phyloP scores from a whole-genome alignment of 495 filamentous ascomycete genomes.

The Penicillium canariense region DNA sequence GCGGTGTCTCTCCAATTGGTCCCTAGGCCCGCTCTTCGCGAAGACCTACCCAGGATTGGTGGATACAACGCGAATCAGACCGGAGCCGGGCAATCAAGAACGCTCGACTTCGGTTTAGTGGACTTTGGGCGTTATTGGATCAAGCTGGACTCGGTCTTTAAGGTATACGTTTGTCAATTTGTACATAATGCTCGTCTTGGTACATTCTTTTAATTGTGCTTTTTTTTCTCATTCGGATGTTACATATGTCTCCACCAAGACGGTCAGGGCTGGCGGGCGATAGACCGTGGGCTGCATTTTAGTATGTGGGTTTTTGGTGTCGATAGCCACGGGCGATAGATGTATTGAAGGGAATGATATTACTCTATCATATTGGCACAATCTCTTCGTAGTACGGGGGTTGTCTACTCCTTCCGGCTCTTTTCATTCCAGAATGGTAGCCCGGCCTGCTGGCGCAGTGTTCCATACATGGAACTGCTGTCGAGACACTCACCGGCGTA shows the following conservation, averaged over 20 bases:
- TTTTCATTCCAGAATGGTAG: constrained; percentile 49
- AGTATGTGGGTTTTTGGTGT: not conserved
- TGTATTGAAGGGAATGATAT: not conserved
- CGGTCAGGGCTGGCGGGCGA: not conserved
- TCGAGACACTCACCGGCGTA: constrained; percentile 45
- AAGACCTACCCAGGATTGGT: constrained; percentile 58
- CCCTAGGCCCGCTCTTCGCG: constrained; percentile 66
- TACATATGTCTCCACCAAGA: not conserved
- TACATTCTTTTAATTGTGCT: not conserved
- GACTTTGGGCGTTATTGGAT: not conserved
- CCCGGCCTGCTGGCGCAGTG: constrained; percentile 41
- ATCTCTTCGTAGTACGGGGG: not conserved
- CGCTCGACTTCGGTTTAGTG: constrained; percentile 1
- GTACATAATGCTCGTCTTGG: not conserved
- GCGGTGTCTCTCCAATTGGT: constrained; percentile 68
- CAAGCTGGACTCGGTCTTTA: constrained; percentile 12
- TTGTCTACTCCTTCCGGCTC: constrained; percentile 32
- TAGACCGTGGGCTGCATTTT: not conserved
- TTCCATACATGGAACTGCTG: constrained; percentile 47
- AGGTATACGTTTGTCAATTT: not conserved
- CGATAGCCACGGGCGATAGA: not conserved
- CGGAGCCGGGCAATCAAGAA: constrained; percentile 10
- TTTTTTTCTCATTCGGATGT: not conserved
- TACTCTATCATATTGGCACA: constrained; percentile 4
- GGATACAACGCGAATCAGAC: constrained; percentile 51